phyloP scores from a whole-genome alignment of 768 basidiomycete species.

The Kwoniella sp. region DNA sequence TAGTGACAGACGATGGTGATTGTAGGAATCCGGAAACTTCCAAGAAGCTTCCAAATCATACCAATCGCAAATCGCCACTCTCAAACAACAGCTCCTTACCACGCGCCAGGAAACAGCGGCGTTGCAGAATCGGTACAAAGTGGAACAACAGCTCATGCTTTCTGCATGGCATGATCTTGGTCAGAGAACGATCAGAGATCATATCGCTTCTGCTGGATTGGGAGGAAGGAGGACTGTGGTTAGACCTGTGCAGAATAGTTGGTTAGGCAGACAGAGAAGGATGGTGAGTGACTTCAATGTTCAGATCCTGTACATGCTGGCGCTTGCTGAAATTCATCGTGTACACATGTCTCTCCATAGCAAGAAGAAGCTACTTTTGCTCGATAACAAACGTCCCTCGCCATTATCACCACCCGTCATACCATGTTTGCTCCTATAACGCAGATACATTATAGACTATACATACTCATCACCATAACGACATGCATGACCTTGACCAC shows the following conservation, averaged over 20 bases:
- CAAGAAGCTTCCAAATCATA: constrained; percentile 73
- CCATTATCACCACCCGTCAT: too few relatives aligned
- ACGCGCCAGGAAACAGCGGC: constrained; percentile 63
- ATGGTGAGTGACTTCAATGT: constrained; percentile 57
- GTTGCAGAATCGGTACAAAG: constrained; percentile 64
- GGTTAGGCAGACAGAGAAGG: constrained; percentile 70
- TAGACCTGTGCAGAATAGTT: constrained; percentile 63
- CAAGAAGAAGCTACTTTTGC: constrained; percentile 28
- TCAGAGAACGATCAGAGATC: constrained; percentile 66
- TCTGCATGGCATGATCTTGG: constrained; percentile 72
- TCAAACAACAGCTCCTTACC: constrained; percentile 66
- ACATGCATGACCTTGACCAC: neutral
- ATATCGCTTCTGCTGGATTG: constrained; percentile 60
- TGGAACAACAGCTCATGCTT: constrained; percentile 80
- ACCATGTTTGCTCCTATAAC: too few relatives aligned
- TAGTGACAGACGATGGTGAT: neutral
- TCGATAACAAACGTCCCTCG: constrained; percentile 1
- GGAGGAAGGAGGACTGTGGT: constrained; percentile 55
- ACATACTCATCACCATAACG: neutral
- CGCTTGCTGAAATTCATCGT: neutral
- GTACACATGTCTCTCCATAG: constrained; percentile 5
- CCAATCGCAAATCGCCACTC: constrained; percentile 66
- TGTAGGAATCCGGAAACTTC: constrained; percentile 60
- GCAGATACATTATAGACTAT: too few relatives aligned
- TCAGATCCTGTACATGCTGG: neutral